A percentile compares a stretch with the other conserved stretches of the same genome.
Conservation (phyloP, 2,329 filamentous ascomycete genomes). For the Sphaerostilbella broomeana region DNA sequence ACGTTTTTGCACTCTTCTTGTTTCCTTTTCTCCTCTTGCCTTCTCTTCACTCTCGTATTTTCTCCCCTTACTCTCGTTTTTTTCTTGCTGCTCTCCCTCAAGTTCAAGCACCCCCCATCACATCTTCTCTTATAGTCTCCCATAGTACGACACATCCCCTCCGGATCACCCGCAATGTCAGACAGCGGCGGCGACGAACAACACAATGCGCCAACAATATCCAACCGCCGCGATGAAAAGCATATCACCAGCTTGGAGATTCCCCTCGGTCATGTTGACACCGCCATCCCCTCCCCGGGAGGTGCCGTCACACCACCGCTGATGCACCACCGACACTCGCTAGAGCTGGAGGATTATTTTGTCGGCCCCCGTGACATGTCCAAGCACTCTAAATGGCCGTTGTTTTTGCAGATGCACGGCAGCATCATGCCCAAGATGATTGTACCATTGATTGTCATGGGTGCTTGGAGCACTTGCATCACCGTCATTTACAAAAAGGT, state of each 20-base stretch:
- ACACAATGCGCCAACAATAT: too few species aligned
- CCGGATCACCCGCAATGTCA: constrained; percentile 6
- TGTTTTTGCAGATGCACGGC: constrained; percentile 69
- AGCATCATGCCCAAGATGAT: constrained; percentile 70
- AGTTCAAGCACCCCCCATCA: not conserved
- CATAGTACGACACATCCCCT: not conserved
- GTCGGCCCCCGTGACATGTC: constrained; percentile 61
- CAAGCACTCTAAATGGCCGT: constrained; percentile 70
- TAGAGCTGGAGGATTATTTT: constrained; percentile 57
- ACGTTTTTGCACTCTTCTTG: constrained; percentile 2
- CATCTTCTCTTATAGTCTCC: constrained; percentile 1
- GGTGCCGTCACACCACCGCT: constrained; percentile 18
- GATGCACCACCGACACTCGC: constrained; percentile 27
- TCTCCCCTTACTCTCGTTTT: not conserved
- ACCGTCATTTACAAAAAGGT: constrained; percentile 47
- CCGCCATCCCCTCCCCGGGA: not conserved
- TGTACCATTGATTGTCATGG: constrained; percentile 57
- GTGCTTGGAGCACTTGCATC: constrained; percentile 58
- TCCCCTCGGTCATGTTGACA: constrained; percentile 2
- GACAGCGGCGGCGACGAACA: constrained; percentile 3
- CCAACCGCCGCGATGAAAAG: constrained; percentile 1
- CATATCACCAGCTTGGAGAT: constrained; percentile 3
- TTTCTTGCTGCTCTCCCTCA: not conserved
- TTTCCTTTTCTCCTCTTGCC: constrained; percentile 1
- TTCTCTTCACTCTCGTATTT: constrained; percentile 4